phyloP scores from a whole-genome alignment of 208 protist genomes.

The Trypanosoma congolense region DNA sequence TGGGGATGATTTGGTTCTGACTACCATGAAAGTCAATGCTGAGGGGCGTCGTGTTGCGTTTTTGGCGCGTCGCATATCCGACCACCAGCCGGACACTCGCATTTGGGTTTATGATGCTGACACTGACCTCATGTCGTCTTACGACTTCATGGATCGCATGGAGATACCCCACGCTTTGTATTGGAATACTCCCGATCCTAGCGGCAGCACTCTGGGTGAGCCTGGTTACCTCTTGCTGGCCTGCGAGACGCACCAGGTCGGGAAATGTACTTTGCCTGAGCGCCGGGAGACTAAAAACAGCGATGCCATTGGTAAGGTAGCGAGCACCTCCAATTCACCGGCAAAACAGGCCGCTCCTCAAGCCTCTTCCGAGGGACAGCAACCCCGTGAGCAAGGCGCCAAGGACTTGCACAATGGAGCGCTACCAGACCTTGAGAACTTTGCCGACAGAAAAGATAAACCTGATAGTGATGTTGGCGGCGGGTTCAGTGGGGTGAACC shows the following conservation, averaged over 20 bases:
- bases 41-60: constrained; percentile 74
- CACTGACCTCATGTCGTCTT: constrained; percentile 72
- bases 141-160: constrained; percentile 68
- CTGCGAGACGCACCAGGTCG: constrained; percentile 80
- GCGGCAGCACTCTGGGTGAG: constrained; percentile 77
- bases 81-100: constrained; percentile 57
- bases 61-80: constrained; percentile 52
- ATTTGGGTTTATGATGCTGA: constrained; percentile 90
- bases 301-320: constrained; percentile 9
- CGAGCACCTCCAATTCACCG: constrained; percentile 17
- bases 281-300: neutral
- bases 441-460: constrained; percentile 46
- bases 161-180: constrained; percentile 77
- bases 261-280: neutral
- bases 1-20: constrained; percentile 36
- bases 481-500: constrained; percentile 53
- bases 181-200: constrained; percentile 87
- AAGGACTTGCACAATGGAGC: constrained; percentile 24
- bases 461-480: constrained; percentile 24
- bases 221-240: constrained; percentile 85
- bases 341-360: no score
- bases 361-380: no score
- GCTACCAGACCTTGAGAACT: constrained; percentile 84
- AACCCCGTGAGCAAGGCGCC: constrained; percentile 12
- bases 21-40: constrained; percentile 68